Evolutionary conservation across 2,329 filamentous ascomycete species (phyloP).

Genomic region (Phaeosphaeria sp.): DNA sequence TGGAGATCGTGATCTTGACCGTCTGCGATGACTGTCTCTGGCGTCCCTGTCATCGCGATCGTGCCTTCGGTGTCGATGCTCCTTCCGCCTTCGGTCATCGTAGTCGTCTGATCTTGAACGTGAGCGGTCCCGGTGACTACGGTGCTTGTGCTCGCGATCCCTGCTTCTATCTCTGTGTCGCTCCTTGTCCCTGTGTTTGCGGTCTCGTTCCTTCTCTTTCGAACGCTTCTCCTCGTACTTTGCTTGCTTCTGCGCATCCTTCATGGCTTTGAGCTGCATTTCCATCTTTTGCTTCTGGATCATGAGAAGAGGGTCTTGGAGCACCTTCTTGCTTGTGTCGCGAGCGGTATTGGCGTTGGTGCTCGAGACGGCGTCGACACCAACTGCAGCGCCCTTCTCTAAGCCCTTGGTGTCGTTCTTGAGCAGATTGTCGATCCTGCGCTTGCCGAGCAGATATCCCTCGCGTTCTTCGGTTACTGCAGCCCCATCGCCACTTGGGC

Average conservation of each 20-base stretch:
- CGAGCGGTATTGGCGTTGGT: conserved; percentile 72
- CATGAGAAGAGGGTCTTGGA: conserved; percentile 88
- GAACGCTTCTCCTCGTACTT: conserved; percentile 44
- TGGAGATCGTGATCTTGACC: conserved; percentile 32
- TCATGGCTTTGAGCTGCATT: conserved; percentile 67
- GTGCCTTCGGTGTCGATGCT: conserved; percentile 34
- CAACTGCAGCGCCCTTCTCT: conserved; percentile 65
- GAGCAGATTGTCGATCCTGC: conserved; percentile 85
- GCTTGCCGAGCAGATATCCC: conserved; percentile 89
- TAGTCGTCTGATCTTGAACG: conserved; percentile 42
- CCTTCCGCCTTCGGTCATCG: conserved; percentile 37
- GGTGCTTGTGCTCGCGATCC: conserved; percentile 25
- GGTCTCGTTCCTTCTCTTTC: conserved; percentile 51
- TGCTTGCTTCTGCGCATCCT: conserved; percentile 56
- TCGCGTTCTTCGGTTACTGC: conserved; percentile 81
- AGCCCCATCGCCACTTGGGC: conserved; percentile 76
- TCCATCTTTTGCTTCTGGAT: conserved; percentile 84
- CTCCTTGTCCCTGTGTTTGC: conserved; percentile 54
- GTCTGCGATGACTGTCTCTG: conserved; percentile 25
- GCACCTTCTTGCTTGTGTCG: conserved; percentile 84
- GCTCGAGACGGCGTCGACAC: conserved; percentile 60
- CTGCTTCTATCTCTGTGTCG: conserved; percentile 35
- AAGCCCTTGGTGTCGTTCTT: conserved; percentile 78
- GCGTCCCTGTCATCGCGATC: conserved; percentile 24
- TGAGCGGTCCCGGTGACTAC: conserved; percentile 42